phyloP scores from a whole-genome alignment of 208 protist species.

The Entamoeba invadens region DNA sequence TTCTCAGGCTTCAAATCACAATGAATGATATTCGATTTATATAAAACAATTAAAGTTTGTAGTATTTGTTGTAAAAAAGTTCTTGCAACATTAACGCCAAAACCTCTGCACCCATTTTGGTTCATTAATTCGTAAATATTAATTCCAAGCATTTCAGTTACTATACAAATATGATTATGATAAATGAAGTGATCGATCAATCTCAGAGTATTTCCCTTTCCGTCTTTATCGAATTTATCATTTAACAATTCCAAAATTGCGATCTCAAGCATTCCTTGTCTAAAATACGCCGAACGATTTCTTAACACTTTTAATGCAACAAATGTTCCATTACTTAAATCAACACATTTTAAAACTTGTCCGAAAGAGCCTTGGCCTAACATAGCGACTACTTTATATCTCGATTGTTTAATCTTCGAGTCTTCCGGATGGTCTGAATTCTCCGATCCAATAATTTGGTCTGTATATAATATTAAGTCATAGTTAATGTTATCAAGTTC shows the following conservation, averaged over 20 bases:
- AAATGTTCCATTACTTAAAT: conserved; percentile 5
- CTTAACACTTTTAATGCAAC: conserved; percentile 37
- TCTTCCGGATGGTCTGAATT: background rate
- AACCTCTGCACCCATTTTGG: conserved; percentile 48
- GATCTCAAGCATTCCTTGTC: conserved; percentile 32
- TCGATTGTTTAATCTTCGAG: background rate
- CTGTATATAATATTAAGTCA: background rate
- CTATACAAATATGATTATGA: background rate
- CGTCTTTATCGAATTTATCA: background rate
- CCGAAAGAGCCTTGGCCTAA: conserved; percentile 66
- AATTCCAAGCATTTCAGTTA: background rate
- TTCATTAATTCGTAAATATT: conserved; percentile 68
- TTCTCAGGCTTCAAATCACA: conserved; percentile 58
- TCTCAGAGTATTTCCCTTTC: conserved; percentile 14
- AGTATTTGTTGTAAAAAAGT: conserved; percentile 36
- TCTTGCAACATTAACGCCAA: conserved; percentile 40
- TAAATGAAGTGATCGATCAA: conserved; percentile 15
- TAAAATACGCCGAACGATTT: conserved; percentile 36
- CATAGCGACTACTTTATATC: background rate
- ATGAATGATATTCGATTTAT: conserved; percentile 36
- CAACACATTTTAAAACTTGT: conserved; percentile 55
- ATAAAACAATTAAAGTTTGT: conserved; percentile 4
- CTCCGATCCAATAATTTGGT: background rate
- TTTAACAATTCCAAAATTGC: conserved; percentile 25
- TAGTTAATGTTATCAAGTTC: background rate